A percentile compares a stretch with the other conserved stretches of the same genome.
phyloP scores from a whole-genome alignment of 2,329 filamentous ascomycete species.

The Penicillium palitans region DNA sequence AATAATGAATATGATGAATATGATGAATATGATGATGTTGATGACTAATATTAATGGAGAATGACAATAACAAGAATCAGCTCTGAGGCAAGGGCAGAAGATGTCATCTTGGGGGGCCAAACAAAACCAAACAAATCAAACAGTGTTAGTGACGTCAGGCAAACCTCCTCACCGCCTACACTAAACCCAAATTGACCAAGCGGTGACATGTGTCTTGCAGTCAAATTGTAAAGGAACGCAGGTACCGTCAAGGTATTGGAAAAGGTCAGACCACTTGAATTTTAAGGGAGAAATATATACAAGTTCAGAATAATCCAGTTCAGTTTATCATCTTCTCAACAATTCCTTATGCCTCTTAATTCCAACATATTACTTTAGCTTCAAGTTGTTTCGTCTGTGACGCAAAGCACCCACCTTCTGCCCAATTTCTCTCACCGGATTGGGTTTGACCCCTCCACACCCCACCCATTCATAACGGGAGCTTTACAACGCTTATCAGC shows the following conservation, averaged over 20 bases:
- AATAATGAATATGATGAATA: background rate
- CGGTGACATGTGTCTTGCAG: constrained; percentile 10
- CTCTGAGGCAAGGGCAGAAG: background rate
- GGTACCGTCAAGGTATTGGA: constrained; percentile 2
- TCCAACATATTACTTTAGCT: constrained; percentile 4
- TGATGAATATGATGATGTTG: background rate
- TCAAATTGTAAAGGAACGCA: constrained; percentile 3
- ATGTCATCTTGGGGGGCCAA: background rate
- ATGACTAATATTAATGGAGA: background rate
- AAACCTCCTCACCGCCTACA: background rate
- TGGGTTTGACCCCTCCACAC: constrained; percentile 29
- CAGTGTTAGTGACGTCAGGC: constrained; percentile 6
- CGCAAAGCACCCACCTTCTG: constrained; percentile 31
- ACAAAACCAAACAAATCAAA: background rate
- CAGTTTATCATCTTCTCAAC: background rate
- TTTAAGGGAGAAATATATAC: background rate
- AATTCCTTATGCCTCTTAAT: constrained; percentile 14
- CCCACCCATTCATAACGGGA: constrained; percentile 19
- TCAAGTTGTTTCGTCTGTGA: constrained; percentile 14
- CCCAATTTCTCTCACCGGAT: constrained; percentile 43
- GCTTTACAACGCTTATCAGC: constrained; percentile 13
- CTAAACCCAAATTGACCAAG: constrained; percentile 16
- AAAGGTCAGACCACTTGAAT: background rate
- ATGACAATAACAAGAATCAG: background rate
- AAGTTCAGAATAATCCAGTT: background rate